Conservation (phyloP, 1,284 basidiomycete species). For the Mrakiaceae sp. region DNA sequence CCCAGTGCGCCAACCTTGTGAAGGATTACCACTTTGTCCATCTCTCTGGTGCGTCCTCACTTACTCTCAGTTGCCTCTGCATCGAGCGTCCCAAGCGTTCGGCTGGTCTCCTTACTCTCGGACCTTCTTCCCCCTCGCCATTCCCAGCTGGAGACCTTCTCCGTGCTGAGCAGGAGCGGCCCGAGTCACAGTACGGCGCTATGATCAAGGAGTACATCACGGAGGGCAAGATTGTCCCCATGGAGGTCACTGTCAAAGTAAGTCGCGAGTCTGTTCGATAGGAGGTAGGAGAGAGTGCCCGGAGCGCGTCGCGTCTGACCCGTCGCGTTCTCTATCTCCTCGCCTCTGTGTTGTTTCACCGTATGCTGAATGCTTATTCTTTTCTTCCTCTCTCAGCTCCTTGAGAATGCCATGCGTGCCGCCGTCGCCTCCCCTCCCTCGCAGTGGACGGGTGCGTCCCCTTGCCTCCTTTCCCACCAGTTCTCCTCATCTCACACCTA, state of each 20-base stretch:
- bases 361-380: too few relatives aligned
- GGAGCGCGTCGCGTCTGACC: too few relatives aligned
- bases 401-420: slow-evolving; percentile 81
- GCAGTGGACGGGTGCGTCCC: slow-evolving; percentile 19
- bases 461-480: neutral
- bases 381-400: slow-evolving; percentile 39
- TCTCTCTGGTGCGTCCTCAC: slow-evolving; percentile 59
- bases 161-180: slow-evolving; percentile 81
- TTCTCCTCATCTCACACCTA: neutral
- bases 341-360: too few relatives aligned
- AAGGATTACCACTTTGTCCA: slow-evolving; percentile 82
- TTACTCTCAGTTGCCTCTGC: neutral
- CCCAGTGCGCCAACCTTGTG: slow-evolving; percentile 84
- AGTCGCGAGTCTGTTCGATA: slow-evolving; percentile 6
- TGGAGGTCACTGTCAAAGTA: slow-evolving; percentile 85
- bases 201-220: slow-evolving; percentile 83
- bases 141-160: slow-evolving; percentile 65
- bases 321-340: too few relatives aligned
- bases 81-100: neutral
- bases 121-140: slow-evolving; percentile 4
- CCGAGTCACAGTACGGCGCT: slow-evolving; percentile 72
- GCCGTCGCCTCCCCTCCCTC: slow-evolving; percentile 40
- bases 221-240: slow-evolving; percentile 91
- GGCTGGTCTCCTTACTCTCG: slow-evolving; percentile 1
- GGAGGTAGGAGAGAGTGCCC: too few relatives aligned